Evolutionary conservation across 768 basidiomycete genomes (phyloP), one percentile per base, ranked within the genome.

Genomic region (Phlebiopsis gigantea): DNA sequence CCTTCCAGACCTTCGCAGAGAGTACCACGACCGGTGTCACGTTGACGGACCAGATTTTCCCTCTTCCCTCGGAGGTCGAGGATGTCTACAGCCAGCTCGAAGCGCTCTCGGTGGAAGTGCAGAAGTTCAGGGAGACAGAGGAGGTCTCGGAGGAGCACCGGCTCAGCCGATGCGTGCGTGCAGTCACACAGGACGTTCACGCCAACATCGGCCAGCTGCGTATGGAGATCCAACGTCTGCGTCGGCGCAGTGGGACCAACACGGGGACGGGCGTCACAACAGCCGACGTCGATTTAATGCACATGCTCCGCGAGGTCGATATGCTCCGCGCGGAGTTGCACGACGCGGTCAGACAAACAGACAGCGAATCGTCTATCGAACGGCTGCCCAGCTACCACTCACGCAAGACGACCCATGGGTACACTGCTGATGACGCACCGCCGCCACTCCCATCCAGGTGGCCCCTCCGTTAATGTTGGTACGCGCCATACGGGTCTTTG

Each of bases 321-420:
- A 7, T 46, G 2, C 51, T 58, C 14, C 51, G 52, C 12, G 39
- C 46, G 21, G 57, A 58, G 57, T 42, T 58, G 1, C 52, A 58
- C 14, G 57, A 48, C 4, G 15, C 54, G 17, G 29, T 58, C 25
- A 39, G 54, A 31, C 17, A 54, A 19, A 24, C 7, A 31, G 26
- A 29, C 12, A 34, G 25, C 50, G 14, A 15, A 6, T 17, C 22
- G n/a, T n/a, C 8, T 9, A 21, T 39, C 29, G 57, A 58, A 31
- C 24, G 57, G n/a, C 46, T 58, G 4, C 57, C 57, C 5, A 58
- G 57, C 28, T 58, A 58, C 34, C 39, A 42, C 25, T 52, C 49
- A 3, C 43, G 57, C 44, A 34, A 17, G 28, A 26, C 55, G n/a
- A 39, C 34, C 12, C 17, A 12, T 39, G 34, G 10, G 26, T 26